Evolutionary conservation across 2,329 filamentous ascomycete species (phyloP).

Genomic region (Nemania sp.): DNA sequence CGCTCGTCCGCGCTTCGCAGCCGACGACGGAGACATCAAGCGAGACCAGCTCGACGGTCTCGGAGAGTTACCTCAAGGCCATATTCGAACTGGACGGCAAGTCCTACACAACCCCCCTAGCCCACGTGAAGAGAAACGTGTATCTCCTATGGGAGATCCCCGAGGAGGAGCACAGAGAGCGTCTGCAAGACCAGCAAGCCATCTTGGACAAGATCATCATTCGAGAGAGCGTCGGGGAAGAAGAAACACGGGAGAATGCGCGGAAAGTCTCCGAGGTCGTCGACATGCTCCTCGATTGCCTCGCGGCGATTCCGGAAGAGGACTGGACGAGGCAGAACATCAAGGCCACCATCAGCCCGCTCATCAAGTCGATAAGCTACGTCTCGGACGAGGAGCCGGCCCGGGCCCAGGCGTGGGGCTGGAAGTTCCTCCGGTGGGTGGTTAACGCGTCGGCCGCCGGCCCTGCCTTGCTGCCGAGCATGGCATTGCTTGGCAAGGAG

Average conservation of each 20-base stretch:
- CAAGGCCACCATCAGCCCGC: slow-evolving; percentile 22
- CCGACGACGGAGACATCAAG: not conserved
- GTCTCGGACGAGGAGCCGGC: slow-evolving; percentile 2
- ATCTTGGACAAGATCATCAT: slow-evolving; percentile 11
- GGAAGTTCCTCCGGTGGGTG: slow-evolving; percentile 39
- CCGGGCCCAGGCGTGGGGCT: slow-evolving; percentile 31
- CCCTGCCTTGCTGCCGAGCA: slow-evolving; percentile 31
- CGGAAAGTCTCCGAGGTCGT: slow-evolving; percentile 26
- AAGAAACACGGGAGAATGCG: slow-evolving; percentile 7
- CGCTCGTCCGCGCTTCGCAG: slow-evolving; percentile 4
- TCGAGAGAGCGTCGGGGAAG: not conserved
- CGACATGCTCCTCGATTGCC: slow-evolving; percentile 19
- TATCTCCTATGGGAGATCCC: slow-evolving; percentile 38
- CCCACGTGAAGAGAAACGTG: slow-evolving; percentile 29
- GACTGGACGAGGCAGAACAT: slow-evolving; percentile 32
- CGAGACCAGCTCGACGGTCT: not conserved
- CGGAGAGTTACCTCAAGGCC: slow-evolving; percentile 26
- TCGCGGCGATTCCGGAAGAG: slow-evolving; percentile 25
- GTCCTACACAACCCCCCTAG: slow-evolving; percentile 14
- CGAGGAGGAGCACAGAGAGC: slow-evolving; percentile 14
- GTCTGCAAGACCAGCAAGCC: slow-evolving; percentile 10
- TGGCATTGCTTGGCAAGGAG: slow-evolving; percentile 37
- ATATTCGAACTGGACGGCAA: slow-evolving; percentile 31
- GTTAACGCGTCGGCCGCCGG: slow-evolving; percentile 33
- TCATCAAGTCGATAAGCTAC: slow-evolving; percentile 31